Evolutionary conservation across 2,329 filamentous ascomycete genomes (phyloP), one percentile per base, ranked within the genome.

Genomic region (Simplicillium sp.): DNA sequence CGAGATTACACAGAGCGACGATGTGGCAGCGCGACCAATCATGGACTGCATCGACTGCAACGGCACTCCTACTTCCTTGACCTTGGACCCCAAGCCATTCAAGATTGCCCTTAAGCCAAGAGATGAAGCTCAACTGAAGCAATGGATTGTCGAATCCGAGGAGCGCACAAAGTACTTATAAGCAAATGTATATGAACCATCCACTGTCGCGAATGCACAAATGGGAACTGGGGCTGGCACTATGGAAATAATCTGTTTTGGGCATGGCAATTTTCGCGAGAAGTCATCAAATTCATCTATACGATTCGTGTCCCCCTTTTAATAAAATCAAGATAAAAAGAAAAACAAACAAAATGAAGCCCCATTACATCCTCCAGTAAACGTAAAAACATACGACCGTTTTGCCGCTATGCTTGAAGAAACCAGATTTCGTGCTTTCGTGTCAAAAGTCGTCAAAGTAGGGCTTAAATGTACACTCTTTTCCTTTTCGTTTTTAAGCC

Each of bases 41-140:
- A 57, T 80, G 46, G 65, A 81, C 52, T 62, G 70, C 0, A 64
- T 81, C 32, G 72, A 75, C 25, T 79, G 74, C 49, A 80, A 72
- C 50, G 57, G 60, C 2, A 71, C 71, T 15, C 68, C 75, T 1
- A 80, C 77, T 1, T 68, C 71, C 8, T 55, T 82, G 54, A 79
- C 75, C 0, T 73, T 73, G 3, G 75, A 81, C 48, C 77, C 77
- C 0, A 79, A 76, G 57, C 71, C 72, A 1, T 82, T 82, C 57
- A 80, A 80, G 58, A 65, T 75, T 36, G 68, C 73, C 1, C 68
- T 79, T 42, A 62, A 58, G 46, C 61, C 70, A 4, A 61, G 77
- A 33, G 60, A 76, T 48, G 57, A 62, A 46, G 54, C 47, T 32
- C 57, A 54, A 47, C 45, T 79, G 44, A 58, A 67, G 50, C 46